Evolutionary conservation across 805 yeast species (phyloP).

Genomic region (Lachancea fermentati): DNA sequence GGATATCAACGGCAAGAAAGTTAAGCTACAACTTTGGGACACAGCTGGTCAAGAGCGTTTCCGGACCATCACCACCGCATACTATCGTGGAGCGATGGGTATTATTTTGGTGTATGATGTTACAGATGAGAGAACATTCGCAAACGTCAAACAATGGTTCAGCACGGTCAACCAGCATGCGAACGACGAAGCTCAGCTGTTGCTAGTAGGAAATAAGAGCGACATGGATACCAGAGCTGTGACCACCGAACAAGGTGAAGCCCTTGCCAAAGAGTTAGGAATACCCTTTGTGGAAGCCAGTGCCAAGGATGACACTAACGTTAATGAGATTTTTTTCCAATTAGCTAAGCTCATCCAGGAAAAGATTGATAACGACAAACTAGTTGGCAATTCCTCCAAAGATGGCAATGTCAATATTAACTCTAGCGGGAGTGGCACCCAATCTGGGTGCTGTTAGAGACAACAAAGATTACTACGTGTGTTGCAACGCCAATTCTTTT

Average conservation of each 20-base stretch:
- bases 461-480: too few species aligned
- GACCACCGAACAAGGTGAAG: conserved; percentile 83
- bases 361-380: conserved; percentile 47
- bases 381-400: conserved; percentile 56
- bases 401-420: conserved; percentile 36
- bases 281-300: conserved; percentile 93
- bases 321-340: conserved; percentile 85
- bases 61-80: conserved; percentile 90
- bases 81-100: conserved; percentile 87
- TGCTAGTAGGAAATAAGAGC: conserved; percentile 92
- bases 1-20: conserved; percentile 85
- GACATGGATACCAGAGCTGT: conserved; percentile 89
- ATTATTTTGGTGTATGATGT: conserved; percentile 80
- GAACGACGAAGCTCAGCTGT: conserved; percentile 88
- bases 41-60: conserved; percentile 97
- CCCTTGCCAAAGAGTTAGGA: conserved; percentile 77
- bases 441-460: conserved; percentile 49
- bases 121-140: conserved; percentile 85
- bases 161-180: conserved; percentile 96
- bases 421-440: conserved; percentile 38
- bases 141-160: conserved; percentile 91
- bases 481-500: too few species aligned
- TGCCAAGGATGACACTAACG: conserved; percentile 90
- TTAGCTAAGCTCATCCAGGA: conserved; percentile 84
- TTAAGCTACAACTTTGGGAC: conserved; percentile 95